Percentiles rank a stretch among this genome's conserved stretches.
Conservation (phyloP, 2,329 filamentous ascomycete species). For the Beauveria sp. region DNA sequence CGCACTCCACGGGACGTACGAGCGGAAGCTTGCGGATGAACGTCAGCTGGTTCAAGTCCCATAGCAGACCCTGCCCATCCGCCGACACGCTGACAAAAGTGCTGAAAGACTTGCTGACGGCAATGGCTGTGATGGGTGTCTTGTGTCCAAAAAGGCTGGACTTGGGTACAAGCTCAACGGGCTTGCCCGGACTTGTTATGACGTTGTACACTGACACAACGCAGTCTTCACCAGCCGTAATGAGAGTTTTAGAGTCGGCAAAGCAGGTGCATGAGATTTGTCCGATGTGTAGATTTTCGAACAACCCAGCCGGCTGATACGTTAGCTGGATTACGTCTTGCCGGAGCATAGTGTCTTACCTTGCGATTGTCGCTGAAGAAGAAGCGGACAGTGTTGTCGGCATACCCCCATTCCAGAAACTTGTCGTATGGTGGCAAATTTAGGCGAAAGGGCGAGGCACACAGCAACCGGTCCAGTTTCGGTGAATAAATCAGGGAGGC, state of each 20-base stretch:
- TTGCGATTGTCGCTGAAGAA: slow-evolving; percentile 78
- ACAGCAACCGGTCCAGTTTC: slow-evolving; percentile 76
- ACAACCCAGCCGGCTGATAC: slow-evolving; percentile 63
- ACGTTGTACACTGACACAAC: slow-evolving; percentile 81
- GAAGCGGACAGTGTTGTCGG: slow-evolving; percentile 87
- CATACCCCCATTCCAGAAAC: slow-evolving; percentile 93
- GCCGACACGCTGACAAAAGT: slow-evolving; percentile 76
- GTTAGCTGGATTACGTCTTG: slow-evolving; percentile 20
- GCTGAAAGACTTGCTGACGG: slow-evolving; percentile 81
- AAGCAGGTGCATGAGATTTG: slow-evolving; percentile 79
- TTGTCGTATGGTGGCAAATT: slow-evolving; percentile 90
- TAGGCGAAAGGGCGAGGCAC: slow-evolving; percentile 73
- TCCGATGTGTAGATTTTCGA: slow-evolving; percentile 88
- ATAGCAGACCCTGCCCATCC: slow-evolving; percentile 78
- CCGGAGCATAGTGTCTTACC: slow-evolving; percentile 27
- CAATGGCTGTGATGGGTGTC: slow-evolving; percentile 70
- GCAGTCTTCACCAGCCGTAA: slow-evolving; percentile 89
- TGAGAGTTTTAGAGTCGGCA: slow-evolving; percentile 80
- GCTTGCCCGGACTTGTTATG: slow-evolving; percentile 52
- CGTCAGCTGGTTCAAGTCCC: slow-evolving; percentile 87
- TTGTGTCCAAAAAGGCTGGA: slow-evolving; percentile 88
- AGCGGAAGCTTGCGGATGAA: slow-evolving; percentile 70
- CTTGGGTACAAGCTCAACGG: slow-evolving; percentile 70
- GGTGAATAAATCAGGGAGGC: slow-evolving; percentile 69
- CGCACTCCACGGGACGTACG: slow-evolving; percentile 58